These are phyloP conservation scores for Sphagnurus paluster DNA, from an alignment of 1,284 basidiomycete species.

Conservation along the genomic window DNA sequence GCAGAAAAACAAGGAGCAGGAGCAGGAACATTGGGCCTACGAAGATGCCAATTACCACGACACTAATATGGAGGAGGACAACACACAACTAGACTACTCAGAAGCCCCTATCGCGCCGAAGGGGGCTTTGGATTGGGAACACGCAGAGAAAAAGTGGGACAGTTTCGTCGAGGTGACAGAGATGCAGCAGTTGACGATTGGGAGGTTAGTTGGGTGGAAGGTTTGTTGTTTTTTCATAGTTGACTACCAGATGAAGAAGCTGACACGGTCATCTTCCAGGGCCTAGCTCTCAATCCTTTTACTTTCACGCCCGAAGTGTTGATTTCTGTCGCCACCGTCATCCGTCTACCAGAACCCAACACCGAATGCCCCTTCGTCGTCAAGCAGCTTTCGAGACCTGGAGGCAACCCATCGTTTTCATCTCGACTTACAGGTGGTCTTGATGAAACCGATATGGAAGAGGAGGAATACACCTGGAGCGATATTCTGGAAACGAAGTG, in stretches of 20 bases:
- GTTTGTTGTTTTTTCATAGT: no score
- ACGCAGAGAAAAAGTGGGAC: slow-evolving; percentile 44
- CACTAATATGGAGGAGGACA: slow-evolving; percentile 10
- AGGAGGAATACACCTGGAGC: slow-evolving; percentile 22
- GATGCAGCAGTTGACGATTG: slow-evolving; percentile 33
- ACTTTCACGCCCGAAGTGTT: slow-evolving; percentile 56
- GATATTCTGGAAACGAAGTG: slow-evolving; percentile 22
- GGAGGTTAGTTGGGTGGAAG: slow-evolving; percentile 52
- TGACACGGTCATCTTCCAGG: no score
- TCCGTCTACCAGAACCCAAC: slow-evolving; percentile 18
- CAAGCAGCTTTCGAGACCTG: slow-evolving; percentile 25
- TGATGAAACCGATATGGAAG: slow-evolving; percentile 12
- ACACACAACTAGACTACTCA: slow-evolving; percentile 10
- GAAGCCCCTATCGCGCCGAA: not conserved
- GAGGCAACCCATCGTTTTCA: slow-evolving; percentile 19
- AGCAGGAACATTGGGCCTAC: slow-evolving; percentile 5
- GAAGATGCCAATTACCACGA: slow-evolving; percentile 11
- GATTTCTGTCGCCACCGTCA: slow-evolving; percentile 41
- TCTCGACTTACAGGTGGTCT: slow-evolving; percentile 19
- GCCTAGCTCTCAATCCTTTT: slow-evolving; percentile 49
- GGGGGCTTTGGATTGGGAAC: slow-evolving; percentile 35
- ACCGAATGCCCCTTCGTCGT: slow-evolving; percentile 26
- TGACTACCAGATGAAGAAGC: no score
- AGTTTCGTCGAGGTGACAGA: slow-evolving; percentile 30
- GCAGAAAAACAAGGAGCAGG: slow-evolving; percentile 12